phyloP scores from a whole-genome alignment of 2,329 filamentous ascomycete genomes.

The Blastomyces emzantsi region DNA sequence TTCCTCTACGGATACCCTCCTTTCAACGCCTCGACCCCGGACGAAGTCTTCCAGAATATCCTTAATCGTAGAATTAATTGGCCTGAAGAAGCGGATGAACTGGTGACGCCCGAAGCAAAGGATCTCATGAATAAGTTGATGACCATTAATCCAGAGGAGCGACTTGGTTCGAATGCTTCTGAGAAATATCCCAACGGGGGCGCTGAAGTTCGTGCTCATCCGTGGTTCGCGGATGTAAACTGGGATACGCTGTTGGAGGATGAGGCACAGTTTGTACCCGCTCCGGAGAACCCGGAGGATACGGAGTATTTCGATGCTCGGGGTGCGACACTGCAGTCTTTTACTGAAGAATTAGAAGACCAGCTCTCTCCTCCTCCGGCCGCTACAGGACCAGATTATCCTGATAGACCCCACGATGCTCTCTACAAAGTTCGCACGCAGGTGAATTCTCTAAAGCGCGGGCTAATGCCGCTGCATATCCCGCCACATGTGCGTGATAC shows the following conservation, averaged over 20 bases:
- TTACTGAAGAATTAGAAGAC: slow-evolving; percentile 90
- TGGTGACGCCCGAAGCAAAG: slow-evolving; percentile 78
- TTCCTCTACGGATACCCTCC: slow-evolving; percentile 89
- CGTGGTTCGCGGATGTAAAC: slow-evolving; percentile 79
- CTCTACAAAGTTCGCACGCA: slow-evolving; percentile 81
- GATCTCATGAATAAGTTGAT: slow-evolving; percentile 91
- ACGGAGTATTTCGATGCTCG: slow-evolving; percentile 95
- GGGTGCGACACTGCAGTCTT: slow-evolving; percentile 84
- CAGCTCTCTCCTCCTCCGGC: slow-evolving; percentile 65
- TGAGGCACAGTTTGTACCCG: slow-evolving; percentile 89
- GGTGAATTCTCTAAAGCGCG: slow-evolving; percentile 78
- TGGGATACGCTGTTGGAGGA: slow-evolving; percentile 92
- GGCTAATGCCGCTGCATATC: slow-evolving; percentile 90
- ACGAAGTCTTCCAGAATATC: slow-evolving; percentile 96
- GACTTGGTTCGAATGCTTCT: slow-evolving; percentile 75
- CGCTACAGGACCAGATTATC: slow-evolving; percentile 56
- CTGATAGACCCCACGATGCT: slow-evolving; percentile 88
- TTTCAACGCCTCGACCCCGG: slow-evolving; percentile 82
- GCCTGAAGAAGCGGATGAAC: slow-evolving; percentile 72
- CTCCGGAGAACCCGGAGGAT: slow-evolving; percentile 87
- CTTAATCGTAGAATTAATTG: slow-evolving; percentile 81
- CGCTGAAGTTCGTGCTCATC: slow-evolving; percentile 79
- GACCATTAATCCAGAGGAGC: slow-evolving; percentile 69
- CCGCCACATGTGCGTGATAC: slow-evolving; percentile 91
- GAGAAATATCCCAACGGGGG: slow-evolving; percentile 78